Base-by-base conservation (phyloP, 495 filamentous ascomycete genomes). In the Neurospora sp. region DNA sequence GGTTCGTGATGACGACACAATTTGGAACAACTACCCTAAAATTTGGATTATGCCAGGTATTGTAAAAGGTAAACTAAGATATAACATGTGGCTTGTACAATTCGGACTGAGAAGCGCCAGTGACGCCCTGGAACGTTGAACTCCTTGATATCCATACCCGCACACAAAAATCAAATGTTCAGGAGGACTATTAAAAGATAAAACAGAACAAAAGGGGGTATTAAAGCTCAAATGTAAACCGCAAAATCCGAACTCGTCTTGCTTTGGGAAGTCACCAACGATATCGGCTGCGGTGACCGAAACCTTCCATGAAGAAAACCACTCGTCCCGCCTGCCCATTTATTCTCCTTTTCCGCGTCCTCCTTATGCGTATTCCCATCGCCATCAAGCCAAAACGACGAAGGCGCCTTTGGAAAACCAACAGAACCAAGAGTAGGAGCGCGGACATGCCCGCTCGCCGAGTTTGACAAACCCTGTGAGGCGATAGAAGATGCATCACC, bases 211-310 rank as follows among this genome's bases (percentile, higher is more conserved):
- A 22, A 27, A 7, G 0, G 48, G 53, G 53, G 27, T 66, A 35
- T 70, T 40, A 16, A 73, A 20, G 38, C 12, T 74, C 59, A 77
- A 41, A 78, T 79, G 46, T 77, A 79, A 40, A 73, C 74, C 1
- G 74, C 78, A 71, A 71, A 79, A 68, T 79, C 78, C 70, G 73
- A 76, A 35, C 68, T 75, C 40, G 27, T 48, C 72, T 44, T 73
- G 40, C 74, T 75, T 9, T n/a, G 69, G 1, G 73, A 69, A 38
- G 74, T 68, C 22, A 61, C 73, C 48, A 68, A 11, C 22, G 73
- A 12, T 31, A 73, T 38, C 68, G 12, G 44, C 71, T 73, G 37
- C 69, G 53, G 40, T 42, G 69, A 11, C 69, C 72, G 18, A 69
- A 31, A 66, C 53, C 53, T 40, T 38, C 14, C 31, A 37, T 41